Evolutionary conservation across 2,329 filamentous ascomycete genomes (phyloP).

Genomic region (Penicillium sp.): DNA sequence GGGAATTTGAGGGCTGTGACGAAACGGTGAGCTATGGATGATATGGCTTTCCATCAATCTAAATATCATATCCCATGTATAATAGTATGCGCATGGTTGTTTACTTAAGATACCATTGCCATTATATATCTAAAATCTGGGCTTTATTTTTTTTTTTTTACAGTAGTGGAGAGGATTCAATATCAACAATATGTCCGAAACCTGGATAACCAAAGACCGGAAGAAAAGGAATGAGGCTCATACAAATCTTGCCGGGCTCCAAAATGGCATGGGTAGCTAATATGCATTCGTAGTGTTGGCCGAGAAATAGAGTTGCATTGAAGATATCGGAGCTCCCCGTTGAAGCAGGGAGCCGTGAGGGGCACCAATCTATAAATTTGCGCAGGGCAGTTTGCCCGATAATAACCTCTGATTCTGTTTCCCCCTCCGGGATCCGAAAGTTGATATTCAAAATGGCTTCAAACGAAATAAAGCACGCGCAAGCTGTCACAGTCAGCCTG

Average conservation of each 20-base stretch:
- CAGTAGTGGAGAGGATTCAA: background rate
- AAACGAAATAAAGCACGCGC: constrained; percentile 32
- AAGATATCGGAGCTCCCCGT: constrained; percentile 13
- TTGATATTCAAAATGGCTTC: constrained; percentile 23
- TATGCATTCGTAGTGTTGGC: background rate
- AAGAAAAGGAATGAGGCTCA: background rate
- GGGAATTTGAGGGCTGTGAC: constrained; percentile 71
- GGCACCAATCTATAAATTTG: background rate
- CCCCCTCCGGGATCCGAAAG: background rate
- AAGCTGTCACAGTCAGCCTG: constrained; percentile 55
- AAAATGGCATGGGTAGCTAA: background rate
- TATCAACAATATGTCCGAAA: background rate
- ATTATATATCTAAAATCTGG: background rate
- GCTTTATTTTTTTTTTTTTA: background rate
- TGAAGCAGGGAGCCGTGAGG: constrained; percentile 14
- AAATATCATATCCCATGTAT: background rate
- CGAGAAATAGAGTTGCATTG: constrained; percentile 8
- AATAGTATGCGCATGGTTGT: background rate
- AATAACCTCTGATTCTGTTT: background rate
- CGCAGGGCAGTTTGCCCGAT: background rate
- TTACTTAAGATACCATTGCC: constrained; percentile 1
- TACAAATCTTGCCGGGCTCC: background rate
- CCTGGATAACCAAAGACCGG: background rate
- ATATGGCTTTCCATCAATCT: background rate
- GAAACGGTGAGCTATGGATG: constrained; percentile 21